A percentile compares a stretch with the other conserved stretches of the same genome.
Conservation (phyloP, 2,329 filamentous ascomycete species). For the Endoconidiophora polonica region DNA sequence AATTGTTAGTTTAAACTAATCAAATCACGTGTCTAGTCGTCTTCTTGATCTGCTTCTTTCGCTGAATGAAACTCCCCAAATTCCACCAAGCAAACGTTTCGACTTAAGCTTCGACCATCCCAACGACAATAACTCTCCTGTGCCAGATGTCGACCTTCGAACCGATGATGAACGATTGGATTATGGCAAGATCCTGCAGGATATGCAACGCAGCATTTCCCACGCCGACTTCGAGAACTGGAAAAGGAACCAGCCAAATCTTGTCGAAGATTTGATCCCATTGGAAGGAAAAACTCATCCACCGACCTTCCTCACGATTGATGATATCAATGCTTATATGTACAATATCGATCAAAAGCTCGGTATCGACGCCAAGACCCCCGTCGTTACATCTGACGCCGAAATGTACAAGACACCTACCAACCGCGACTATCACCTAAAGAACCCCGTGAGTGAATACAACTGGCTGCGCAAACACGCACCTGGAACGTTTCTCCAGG, state of each 20-base stretch:
- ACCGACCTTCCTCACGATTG: constrained; percentile 48
- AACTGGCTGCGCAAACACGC: constrained; percentile 85
- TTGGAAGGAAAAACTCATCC: constrained; percentile 38
- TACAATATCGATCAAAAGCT: constrained; percentile 41
- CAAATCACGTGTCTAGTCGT: constrained; percentile 38
- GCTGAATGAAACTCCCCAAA: constrained; percentile 68
- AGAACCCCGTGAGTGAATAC: constrained; percentile 81
- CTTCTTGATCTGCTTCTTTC: constrained; percentile 78
- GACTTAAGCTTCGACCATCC: constrained; percentile 42
- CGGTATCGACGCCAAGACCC: constrained; percentile 27
- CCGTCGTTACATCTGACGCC: constrained; percentile 35
- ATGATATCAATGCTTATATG: constrained; percentile 61
- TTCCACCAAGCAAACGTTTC: constrained; percentile 58
- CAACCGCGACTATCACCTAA: constrained; percentile 25
- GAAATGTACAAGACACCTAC: constrained; percentile 22
- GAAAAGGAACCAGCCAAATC: constrained; percentile 44
- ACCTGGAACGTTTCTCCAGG: constrained; percentile 70
- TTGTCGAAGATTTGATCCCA: constrained; percentile 32
- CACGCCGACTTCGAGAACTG: constrained; percentile 36
- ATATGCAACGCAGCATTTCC: constrained; percentile 35
- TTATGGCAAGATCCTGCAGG: constrained; percentile 31
- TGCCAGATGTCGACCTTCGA: constrained; percentile 20
- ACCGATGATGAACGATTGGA: constrained; percentile 25
- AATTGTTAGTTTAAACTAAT: constrained; percentile 12
- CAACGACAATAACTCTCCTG: constrained; percentile 23